Evolutionary conservation across 352 stramenopile species (phyloP).

Genomic region (Pythium angustatum): DNA sequence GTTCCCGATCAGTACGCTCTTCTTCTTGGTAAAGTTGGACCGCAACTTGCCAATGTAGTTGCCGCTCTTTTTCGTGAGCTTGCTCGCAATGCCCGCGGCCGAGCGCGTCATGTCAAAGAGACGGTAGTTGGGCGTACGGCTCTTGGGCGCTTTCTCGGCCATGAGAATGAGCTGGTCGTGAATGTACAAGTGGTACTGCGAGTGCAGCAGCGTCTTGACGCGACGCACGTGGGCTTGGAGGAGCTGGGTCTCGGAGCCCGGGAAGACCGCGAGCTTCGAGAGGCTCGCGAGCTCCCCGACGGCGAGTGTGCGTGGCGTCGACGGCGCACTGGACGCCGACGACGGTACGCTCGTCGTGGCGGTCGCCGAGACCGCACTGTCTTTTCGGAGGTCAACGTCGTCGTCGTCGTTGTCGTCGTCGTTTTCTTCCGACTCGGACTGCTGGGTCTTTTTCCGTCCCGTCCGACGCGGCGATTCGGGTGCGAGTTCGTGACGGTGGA

Average conservation of each 20-base stretch:
- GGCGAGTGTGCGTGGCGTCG: slow-evolving; percentile 8
- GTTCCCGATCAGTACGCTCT: slow-evolving; percentile 71
- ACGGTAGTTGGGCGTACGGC: slow-evolving; percentile 83
- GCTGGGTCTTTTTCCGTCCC: slow-evolving; percentile 35
- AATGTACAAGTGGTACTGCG: slow-evolving; percentile 68
- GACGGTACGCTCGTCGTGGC: slow-evolving; percentile 10
- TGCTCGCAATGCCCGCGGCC: slow-evolving; percentile 38
- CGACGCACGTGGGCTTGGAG: slow-evolving; percentile 47
- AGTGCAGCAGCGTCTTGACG: slow-evolving; percentile 57
- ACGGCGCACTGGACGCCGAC: slow-evolving; percentile 10
- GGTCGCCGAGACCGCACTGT: slow-evolving; percentile 26
- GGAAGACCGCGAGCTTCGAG: slow-evolving; percentile 81
- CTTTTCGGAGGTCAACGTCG: slow-evolving; percentile 12
- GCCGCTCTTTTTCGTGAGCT: slow-evolving; percentile 85
- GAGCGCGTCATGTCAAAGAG: slow-evolving; percentile 85
- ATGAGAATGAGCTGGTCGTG: slow-evolving; percentile 61
- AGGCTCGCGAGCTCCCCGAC: slow-evolving; percentile 36
- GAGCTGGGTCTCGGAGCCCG: slow-evolving; percentile 54
- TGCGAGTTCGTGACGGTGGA: not conserved
- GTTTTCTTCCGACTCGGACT: slow-evolving; percentile 25
- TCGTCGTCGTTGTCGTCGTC: slow-evolving; percentile 57
- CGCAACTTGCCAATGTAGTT: slow-evolving; percentile 90
- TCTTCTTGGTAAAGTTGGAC: slow-evolving; percentile 73
- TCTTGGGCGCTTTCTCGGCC: slow-evolving; percentile 70
- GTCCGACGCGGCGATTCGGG: slow-evolving; percentile 41